Conservation (phyloP, 164 flowering plant genomes). For the Aristolochia fimbriata region DNA sequence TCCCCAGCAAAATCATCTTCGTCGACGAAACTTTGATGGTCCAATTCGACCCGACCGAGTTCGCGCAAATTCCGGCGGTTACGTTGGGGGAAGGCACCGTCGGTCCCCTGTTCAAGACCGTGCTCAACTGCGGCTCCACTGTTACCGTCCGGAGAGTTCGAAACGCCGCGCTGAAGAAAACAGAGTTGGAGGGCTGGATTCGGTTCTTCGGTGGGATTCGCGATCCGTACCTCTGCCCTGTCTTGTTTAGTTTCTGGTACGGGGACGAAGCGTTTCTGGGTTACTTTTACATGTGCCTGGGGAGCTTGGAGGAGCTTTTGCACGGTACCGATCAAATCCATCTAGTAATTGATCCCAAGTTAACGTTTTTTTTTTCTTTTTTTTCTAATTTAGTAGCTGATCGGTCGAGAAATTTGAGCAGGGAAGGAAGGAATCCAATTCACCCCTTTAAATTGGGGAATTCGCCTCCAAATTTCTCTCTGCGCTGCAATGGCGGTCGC, state of each 20-base stretch:
- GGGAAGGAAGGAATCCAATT: slow-evolving; percentile 25
- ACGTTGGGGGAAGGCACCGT: slow-evolving; percentile 21
- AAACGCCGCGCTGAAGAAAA: background rate
- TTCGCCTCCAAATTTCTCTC: slow-evolving; percentile 14
- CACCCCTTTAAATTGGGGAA: slow-evolving; percentile 18
- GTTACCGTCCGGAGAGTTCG: slow-evolving; percentile 13
- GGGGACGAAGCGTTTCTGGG: slow-evolving; percentile 25
- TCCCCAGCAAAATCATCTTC: slow-evolving; percentile 16
- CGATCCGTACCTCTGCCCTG: slow-evolving; percentile 10
- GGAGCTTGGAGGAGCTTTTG: slow-evolving; percentile 28
- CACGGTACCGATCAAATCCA: slow-evolving; percentile 24
- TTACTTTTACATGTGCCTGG: slow-evolving; percentile 23
- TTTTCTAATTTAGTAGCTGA: background rate
- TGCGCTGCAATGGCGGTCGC: slow-evolving; percentile 22
- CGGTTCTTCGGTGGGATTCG: slow-evolving; percentile 17
- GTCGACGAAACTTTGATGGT: background rate
- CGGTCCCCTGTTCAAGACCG: slow-evolving; percentile 25
- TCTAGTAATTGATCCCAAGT: no score
- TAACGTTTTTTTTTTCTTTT: background rate
- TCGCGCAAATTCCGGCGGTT: slow-evolving; percentile 15
- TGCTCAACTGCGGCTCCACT: slow-evolving; percentile 19
- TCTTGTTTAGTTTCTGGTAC: slow-evolving; percentile 25
- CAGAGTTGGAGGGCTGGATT: slow-evolving; percentile 18
- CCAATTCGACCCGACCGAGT: slow-evolving; percentile 12
- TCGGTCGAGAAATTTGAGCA: background rate